These are phyloP conservation scores for Ustilago shanxiensis DNA, from an alignment of 1,284 basidiomycete species.

Conservation along the genomic window DNA sequence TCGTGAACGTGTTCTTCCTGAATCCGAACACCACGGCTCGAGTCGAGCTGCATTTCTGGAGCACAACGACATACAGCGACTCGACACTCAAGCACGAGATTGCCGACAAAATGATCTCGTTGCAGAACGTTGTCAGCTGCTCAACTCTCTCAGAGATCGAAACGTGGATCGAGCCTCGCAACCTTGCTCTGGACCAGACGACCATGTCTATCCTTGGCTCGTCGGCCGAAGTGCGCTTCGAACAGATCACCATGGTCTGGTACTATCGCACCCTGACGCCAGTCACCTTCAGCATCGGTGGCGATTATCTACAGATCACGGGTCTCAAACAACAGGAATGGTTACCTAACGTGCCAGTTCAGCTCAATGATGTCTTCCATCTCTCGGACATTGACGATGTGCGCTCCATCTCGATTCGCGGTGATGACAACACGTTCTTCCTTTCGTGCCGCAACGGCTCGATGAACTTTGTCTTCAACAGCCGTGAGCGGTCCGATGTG, in stretches of 20 bases:
- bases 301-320: constrained; percentile 64
- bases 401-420: constrained; percentile 61
- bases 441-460: constrained; percentile 62
- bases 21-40: constrained; percentile 59
- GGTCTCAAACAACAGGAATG: constrained; percentile 61
- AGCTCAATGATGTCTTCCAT: constrained; percentile 64
- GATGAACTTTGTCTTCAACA: constrained; percentile 65
- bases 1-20: constrained; percentile 57
- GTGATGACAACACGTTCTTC: constrained; percentile 68
- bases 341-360: constrained; percentile 37
- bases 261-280: constrained; percentile 64
- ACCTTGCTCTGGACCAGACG: constrained; percentile 51
- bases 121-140: constrained; percentile 46
- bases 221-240: constrained; percentile 50
- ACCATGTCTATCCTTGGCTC: constrained; percentile 54
- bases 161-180: constrained; percentile 56
- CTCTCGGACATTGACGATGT: constrained; percentile 67
- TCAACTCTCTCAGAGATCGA: constrained; percentile 55
- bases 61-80: constrained; percentile 25
- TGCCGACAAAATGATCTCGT: constrained; percentile 34
- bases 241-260: constrained; percentile 65
- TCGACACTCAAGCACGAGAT: constrained; percentile 39
- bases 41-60: constrained; percentile 49
- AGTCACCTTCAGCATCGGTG: constrained; percentile 60
- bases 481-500: constrained; percentile 60